These are phyloP conservation scores for Aureoboletus auriporus DNA, from an alignment of 768 basidiomycete genomes.

Conservation along the genomic window DNA sequence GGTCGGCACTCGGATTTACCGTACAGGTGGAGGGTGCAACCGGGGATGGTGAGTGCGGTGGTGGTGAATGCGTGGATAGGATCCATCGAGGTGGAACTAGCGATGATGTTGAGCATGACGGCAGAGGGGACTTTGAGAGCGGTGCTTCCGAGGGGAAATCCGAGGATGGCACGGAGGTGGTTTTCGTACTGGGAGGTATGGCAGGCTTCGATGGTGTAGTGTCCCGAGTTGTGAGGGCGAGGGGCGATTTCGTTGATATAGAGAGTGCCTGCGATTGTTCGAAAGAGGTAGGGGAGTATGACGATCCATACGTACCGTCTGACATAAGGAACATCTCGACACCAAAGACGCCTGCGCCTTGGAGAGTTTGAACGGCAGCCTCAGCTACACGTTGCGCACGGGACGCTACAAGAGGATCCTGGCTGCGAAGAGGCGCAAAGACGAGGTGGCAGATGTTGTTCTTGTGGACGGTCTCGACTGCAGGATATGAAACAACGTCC, in stretches of 20 bases:
- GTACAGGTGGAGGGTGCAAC: slow-evolving; percentile 84
- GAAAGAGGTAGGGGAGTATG: not conserved
- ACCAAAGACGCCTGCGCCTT: slow-evolving; percentile 93
- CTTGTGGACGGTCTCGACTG: slow-evolving; percentile 93
- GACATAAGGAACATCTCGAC: slow-evolving; percentile 96
- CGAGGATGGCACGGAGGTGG: slow-evolving; percentile 91
- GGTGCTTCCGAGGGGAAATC: slow-evolving; percentile 85
- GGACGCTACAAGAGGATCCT: slow-evolving; percentile 48
- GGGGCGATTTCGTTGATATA: slow-evolving; percentile 97
- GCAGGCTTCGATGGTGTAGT: slow-evolving; percentile 98
- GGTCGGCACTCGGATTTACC: slow-evolving; percentile 89
- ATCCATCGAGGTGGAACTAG: slow-evolving; percentile 62
- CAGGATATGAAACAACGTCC: slow-evolving; percentile 78
- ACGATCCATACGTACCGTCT: slow-evolving; percentile 53
- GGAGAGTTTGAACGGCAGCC: slow-evolving; percentile 68
- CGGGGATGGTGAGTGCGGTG: slow-evolving; percentile 65
- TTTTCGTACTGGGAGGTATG: slow-evolving; percentile 96
- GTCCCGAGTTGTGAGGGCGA: slow-evolving; percentile 96
- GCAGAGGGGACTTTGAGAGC: slow-evolving; percentile 80
- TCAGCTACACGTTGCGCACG: slow-evolving; percentile 76
- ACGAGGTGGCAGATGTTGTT: slow-evolving; percentile 92
- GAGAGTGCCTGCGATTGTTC: slow-evolving; percentile 50
- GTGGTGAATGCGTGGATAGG: slow-evolving; percentile 53
- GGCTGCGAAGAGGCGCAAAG: slow-evolving; percentile 75
- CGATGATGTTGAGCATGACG: slow-evolving; percentile 94